Evolutionary conservation across 176 grass and related monocot genomes (phyloP).

Genomic region (Themeda triandra): DNA sequence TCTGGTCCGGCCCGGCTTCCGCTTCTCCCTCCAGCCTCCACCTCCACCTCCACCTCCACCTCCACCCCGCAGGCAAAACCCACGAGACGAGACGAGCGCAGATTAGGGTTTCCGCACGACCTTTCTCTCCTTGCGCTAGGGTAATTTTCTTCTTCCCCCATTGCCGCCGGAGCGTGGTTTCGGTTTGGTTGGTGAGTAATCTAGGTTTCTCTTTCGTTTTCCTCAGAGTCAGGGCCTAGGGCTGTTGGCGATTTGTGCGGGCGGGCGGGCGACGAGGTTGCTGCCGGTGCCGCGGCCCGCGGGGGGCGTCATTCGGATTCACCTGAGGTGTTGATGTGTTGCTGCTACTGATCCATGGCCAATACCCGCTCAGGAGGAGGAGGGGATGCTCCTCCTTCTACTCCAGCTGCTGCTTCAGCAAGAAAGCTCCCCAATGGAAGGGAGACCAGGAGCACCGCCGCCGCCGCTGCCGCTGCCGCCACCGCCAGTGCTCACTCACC

Average conservation of each 20-base stretch:
- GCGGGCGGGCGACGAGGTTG: neutral
- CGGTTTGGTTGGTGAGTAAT: neutral
- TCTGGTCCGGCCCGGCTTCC: too few species aligned
- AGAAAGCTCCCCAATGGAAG: neutral
- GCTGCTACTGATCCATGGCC: slow-evolving; percentile 36
- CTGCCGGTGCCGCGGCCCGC: neutral
- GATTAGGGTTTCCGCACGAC: too few species aligned
- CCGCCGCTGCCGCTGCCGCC: neutral
- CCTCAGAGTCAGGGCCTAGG: neutral
- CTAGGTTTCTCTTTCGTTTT: neutral
- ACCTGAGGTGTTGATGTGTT: neutral
- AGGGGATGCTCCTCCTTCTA: neutral
- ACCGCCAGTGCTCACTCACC: neutral
- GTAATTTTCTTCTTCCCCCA: neutral
- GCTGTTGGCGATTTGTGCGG: too few species aligned
- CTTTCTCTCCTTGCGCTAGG: neutral
- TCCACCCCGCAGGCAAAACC: neutral
- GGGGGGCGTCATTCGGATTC: too few species aligned
- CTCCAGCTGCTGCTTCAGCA: neutral
- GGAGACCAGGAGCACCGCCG: slow-evolving; percentile 23
- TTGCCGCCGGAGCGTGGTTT: neutral
- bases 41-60: too few species aligned
- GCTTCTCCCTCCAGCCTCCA: too few species aligned
- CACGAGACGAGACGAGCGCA: too few species aligned
- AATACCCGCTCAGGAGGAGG: slow-evolving; percentile 50